Evolutionary conservation across 306 rosid genomes (phyloP), one percentile per base, ranked within the genome.

Genomic region (Citrullus colocynthis): DNA sequence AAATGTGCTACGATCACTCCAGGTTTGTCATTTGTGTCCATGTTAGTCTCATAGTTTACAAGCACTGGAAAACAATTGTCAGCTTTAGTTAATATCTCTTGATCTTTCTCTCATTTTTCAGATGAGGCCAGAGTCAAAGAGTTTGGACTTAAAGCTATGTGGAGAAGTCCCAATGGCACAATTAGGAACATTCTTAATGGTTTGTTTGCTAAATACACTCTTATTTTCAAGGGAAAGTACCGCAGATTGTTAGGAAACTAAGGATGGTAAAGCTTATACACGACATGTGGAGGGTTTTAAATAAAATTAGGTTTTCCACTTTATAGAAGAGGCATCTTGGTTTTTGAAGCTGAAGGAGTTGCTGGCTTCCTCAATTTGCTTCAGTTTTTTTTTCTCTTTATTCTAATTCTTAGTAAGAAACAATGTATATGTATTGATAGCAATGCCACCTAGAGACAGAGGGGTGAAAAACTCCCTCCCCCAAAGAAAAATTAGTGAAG

Each of bases 101-200:
- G 7, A 14, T 45, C 57, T 48, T 32, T 32, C 56, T 80, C 74
- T 36, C 80, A 65, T 65, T 81, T 81, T 77, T 79, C 91, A 95
- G 99, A 95, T 84, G 99, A 92, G 87, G 87, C 89, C 69, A 92
- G 99, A 82, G 88, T 95, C 79, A 92, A 90, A 85, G 97, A 95
- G 80, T 95, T 95, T 82, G 96, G 97, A 85, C 82, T 95, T 76
- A 95, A 95, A 87, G 80, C 96, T 77, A 95, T 92, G 97, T 95
- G 99, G 99, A 90, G 97, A 86, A 95, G 99, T 81, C 99, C 99
- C 81, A 92, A 95, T 74, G 99, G 97, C 82, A 92, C 99, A 77
- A 95, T 95, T 63, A 85, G 97, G 82, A 95, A 95, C 83, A 89
- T 95, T 80, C 90, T 95, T 80, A 79, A 95, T 37, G 99, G 99